Evolutionary conservation across 1,284 basidiomycete species (phyloP), one percentile per base, ranked within the genome.

Genomic region (Rhodotorula sp.): DNA sequence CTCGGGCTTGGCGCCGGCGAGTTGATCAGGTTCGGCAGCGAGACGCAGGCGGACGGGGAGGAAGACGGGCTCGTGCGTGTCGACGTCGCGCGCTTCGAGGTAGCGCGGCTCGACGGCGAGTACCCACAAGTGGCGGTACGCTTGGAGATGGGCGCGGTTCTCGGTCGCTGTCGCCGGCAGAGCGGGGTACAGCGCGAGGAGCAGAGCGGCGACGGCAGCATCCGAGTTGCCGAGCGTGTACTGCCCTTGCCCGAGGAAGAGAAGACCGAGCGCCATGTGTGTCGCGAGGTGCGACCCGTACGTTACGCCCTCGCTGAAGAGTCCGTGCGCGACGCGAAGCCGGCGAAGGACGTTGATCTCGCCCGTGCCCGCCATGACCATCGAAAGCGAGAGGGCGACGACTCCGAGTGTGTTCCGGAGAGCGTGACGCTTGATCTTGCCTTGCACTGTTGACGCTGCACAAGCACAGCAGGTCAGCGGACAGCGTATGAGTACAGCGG

Each of bases 321-420:
- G 90, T n/a, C 93, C 95, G 79, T 95, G 97, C 7, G 91, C 89
- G 78, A 91, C 89, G 41, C 97, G 88, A 19, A 98, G 85, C n/a
- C 93, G 87, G 45, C 93, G 88, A 42, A 99, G 85, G 72, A 92
- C 90, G 63, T 90, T 91, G 57, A 98, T 88, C 80, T 99, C 93
- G 17, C 97, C 97, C 0, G 93, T 97, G 4, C 97, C 97, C 0
- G 94, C 92, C 91, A 98, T 93, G 62, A 98, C 90, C 85, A 96
- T 90, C 75, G 90, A 89, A 44, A 97, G 83, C 7, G 93, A 86
- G 52, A 97, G 85, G 0, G 92, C 90, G 69, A 97, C 90, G 44
- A 95, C 84, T 79, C 92, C 95, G 57, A 97, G 84, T 4, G 92
- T 92, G 77, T 95, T 91, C 25, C 93, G 87, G n/a, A 95, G 87